Base-by-base conservation (phyloP, 2,329 filamentous ascomycete genomes). In the Trichoderma arundinaceum region DNA sequence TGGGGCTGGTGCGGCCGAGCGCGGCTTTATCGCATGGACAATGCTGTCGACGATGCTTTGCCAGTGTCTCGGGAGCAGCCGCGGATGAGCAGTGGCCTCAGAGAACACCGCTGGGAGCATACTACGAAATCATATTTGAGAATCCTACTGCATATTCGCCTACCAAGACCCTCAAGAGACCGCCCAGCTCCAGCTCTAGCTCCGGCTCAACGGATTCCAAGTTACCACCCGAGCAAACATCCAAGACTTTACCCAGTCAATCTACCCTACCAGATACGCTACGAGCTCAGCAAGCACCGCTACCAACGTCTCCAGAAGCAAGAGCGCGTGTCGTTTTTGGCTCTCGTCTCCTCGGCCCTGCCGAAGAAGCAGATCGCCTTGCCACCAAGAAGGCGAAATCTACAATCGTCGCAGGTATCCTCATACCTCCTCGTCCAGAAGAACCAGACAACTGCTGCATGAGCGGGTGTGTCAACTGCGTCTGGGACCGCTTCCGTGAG, bases 391-490 rank as follows among this genome's bases (percentile, higher is more conserved):
- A 86, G 12, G 80, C 83, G 13, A 82, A 85, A 68, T 88, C 88
- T 57, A 86, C 81, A 8, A 81, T 87, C 67, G 82, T 97, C 64
- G 93, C 91, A 1, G 94, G 94, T 3, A 85, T 98, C 1, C 79
- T 87, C 17, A 90, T 98, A 4, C 95, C 95, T 1, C 94, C 93
- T 0, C 86, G 86, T 54, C 95, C 95, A 1, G 84, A 88, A 54
- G 94, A 99, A 78, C 95, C 95, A 3, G 95, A 98, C 73, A 97
- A 99, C 75, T 99, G 95, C 84, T 99, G 95, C 79, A 99, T 99
- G 95, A 95, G 92, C 74, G 95, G 95, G 3, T 99, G 95, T 76
- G 94, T 97, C 56, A 94, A 98, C 77, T 99, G 95, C 77, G 95
- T 98, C 2, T 98, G 94, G 94, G 94, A 97, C 72, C 83, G 88